A percentile compares a stretch with the other conserved stretches of the same genome.
phyloP scores from a whole-genome alignment of 805 yeast genomes.

The Ogataea siamensis region DNA sequence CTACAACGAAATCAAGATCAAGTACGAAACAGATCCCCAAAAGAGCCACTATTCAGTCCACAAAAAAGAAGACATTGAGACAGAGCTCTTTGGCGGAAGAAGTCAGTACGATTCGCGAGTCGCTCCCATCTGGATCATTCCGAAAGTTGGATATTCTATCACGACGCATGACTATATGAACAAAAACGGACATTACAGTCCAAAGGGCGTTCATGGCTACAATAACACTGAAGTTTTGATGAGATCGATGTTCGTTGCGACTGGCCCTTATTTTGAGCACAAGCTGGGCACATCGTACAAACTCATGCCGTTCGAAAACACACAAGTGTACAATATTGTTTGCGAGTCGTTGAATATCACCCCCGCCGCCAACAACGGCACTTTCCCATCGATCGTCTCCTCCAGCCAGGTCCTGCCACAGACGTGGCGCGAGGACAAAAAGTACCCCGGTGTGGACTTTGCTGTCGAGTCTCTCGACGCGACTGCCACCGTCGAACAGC shows the following conservation, averaged over 20 bases:
- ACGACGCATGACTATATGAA: constrained; percentile 60
- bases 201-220: constrained; percentile 84
- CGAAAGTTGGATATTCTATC: constrained; percentile 76
- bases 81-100: constrained; percentile 57
- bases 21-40: constrained; percentile 31
- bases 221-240: constrained; percentile 72
- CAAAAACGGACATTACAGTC: constrained; percentile 49
- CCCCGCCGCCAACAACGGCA: constrained; percentile 64
- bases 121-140: constrained; percentile 85
- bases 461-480: constrained; percentile 40
- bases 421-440: constrained; percentile 46
- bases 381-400: constrained; percentile 31
- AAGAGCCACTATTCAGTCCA: constrained; percentile 45
- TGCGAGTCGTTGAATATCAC: constrained; percentile 58
- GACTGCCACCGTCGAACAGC: constrained; percentile 51
- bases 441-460: constrained; percentile 52
- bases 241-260: constrained; percentile 78
- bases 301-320: constrained; percentile 65
- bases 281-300: constrained; percentile 32
- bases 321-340: constrained; percentile 69
- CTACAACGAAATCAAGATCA: constrained; percentile 40
- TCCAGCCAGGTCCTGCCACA: constrained; percentile 33
- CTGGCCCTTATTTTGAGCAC: constrained; percentile 71
- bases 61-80: constrained; percentile 51
- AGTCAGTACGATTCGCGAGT: constrained; percentile 52